Base-by-base conservation (phyloP, 169 alveolate genomes). In the Theileria sp. region DNA sequence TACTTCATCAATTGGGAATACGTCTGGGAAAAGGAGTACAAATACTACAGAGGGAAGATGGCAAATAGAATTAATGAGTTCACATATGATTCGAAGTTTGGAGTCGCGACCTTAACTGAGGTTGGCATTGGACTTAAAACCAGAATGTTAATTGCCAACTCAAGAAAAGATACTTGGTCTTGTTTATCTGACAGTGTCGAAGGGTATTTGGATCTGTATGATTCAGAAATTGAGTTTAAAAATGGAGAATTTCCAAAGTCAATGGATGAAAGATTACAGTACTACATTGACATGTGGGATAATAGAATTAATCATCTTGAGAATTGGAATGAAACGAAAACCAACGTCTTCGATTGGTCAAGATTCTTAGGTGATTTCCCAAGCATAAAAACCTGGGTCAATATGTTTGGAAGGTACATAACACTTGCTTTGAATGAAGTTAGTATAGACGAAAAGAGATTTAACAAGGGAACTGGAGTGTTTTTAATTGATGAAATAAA, bases 1-100 rank as follows among this genome's bases (percentile, higher is more conserved):
- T 75, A 44, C 75, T 64, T 75, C 21, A n/a, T 15, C 12, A 23
- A n/a, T 21, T 81, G 88, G 88, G 88, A 81, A 32, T 7, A 25
- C 13, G 51, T 50, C 10, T 81, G 88, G 88, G 26, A 61, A 13
- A 72, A 68, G 73, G 88, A 81, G 61, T 73, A 19, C 34, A 25
- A 15, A 15, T 8, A 66, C 62, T 75, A 75, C 75, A n/a, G 73
- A 23, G 54, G 12, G 38, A 12, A 25, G 19, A 30, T 81, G 28
- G 7, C 66, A 4, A 17, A 34, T 23, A 23, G 26, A 1, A 8
- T 81, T 23, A 26, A 28, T 19, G 44, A 49, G 38, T 6, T 34
- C 6, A 60, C 69, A 36, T 60, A 67, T 28, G 60, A 32, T 19
- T 81, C 82, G 0, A 61, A 56, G 58, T 32, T 75, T 23, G 82